These are phyloP conservation scores for Kalaharituber pfeilii DNA, from an alignment of 2,329 filamentous ascomycete species.

Conservation along the genomic window DNA sequence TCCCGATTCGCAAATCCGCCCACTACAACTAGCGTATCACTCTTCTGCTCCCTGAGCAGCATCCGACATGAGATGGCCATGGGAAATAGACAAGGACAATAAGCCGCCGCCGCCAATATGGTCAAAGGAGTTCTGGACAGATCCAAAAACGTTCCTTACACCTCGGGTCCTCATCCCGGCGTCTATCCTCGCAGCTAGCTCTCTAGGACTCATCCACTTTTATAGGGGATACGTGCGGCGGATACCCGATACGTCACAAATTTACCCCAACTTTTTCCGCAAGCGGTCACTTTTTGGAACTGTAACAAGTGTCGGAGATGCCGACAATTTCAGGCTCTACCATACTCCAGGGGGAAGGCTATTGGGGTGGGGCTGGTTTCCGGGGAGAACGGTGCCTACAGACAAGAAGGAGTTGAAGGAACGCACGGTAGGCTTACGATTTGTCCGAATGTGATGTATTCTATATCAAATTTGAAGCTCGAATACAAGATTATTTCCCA, in stretches of 20 bases:
- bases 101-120: neutral
- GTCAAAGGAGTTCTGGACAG: neutral
- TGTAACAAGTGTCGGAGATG: constrained; percentile 90
- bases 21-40: too few relatives aligned
- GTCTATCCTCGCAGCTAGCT: constrained; percentile 33
- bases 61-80: neutral
- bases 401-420: constrained; percentile 52
- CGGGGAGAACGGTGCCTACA: constrained; percentile 49
- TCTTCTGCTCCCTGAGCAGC: too few relatives aligned
- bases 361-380: constrained; percentile 83
- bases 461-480: too few relatives aligned
- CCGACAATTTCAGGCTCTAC: constrained; percentile 84
- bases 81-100: neutral
- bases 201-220: constrained; percentile 38
- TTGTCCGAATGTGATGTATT: neutral
- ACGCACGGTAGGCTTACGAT: constrained; percentile 46
- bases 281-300: constrained; percentile 61
- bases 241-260: constrained; percentile 58
- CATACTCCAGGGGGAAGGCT: constrained; percentile 84
- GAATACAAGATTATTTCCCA: neutral
- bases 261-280: constrained; percentile 58
- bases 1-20: too few relatives aligned
- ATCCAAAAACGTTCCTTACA: neutral
- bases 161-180: constrained; percentile 14
- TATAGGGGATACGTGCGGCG: constrained; percentile 68